Base-by-base conservation (phyloP, 805 yeast species). In the Candida adriatica region DNA sequence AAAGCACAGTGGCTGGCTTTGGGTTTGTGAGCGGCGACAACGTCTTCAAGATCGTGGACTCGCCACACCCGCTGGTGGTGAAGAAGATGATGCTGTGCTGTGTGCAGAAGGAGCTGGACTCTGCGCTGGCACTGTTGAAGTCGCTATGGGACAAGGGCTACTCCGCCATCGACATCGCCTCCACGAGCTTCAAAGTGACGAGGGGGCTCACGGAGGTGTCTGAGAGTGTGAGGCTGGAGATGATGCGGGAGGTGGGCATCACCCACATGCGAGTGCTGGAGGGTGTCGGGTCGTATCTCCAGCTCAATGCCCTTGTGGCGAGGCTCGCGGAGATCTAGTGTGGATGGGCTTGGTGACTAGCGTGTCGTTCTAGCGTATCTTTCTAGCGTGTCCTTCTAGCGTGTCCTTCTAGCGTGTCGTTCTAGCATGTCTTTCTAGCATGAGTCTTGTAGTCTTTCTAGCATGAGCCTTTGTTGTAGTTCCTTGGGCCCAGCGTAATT, bases 21-120 rank as follows among this genome's bases (percentile, higher is more conserved):
- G 88, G 82, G 4, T 68, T 83, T 34, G 96, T 92, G n/a, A 83
- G 76, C 49, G 86, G 86, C 28, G 86, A 83, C 24, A 90, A 88
- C 48, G 98, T 92, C 13, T 92, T 87, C 68, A 85, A 82, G 53
- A 84, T 92, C 37, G 97, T 92, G 3, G 98, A 92, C 55, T 81
- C 87, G 33, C 98, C 98, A 3, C 97, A 92, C 59, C 98, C 98
- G 0, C 57, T 87, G 30, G 76, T 84, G 5, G 79, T 92, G 23
- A 75, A 75, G 45, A 75, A 75, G 45, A 78, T 82, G 77, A 59
- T 83, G 24, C 55, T 82, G 30, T 56, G 63, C 19, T 31, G 39
- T 21, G 65, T 70, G 2, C 62, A 68, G 4, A 49, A 49, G 14
- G 56, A 70, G 13, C 68, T 86, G 18, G 94, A 87, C 35, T 72